Conservation (phyloP, 1,139 yeast species). For the Magnusiomyces suaveolens region DNA sequence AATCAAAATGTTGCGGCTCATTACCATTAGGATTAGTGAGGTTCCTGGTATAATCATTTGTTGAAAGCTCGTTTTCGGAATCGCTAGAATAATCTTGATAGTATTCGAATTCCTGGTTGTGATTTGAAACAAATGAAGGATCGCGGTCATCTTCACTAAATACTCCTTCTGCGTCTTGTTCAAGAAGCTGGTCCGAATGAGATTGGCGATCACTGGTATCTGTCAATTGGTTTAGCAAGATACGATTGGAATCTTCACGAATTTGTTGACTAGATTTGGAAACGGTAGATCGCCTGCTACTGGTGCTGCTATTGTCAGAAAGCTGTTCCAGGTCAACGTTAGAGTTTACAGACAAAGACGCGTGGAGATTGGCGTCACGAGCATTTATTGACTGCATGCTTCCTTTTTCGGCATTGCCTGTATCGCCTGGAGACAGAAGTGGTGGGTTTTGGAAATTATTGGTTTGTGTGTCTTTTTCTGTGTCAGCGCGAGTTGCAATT, state of each 20-base stretch:
- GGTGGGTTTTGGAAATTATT: background rate
- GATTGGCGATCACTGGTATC: background rate
- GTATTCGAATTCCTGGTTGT: background rate
- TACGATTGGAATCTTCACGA: background rate
- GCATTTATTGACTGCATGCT: too few species aligned
- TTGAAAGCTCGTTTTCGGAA: too few species aligned
- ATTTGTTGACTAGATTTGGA: background rate
- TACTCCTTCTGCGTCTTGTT: background rate
- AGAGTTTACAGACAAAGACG: background rate
- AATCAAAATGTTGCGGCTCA: background rate
- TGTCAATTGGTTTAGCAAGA: background rate
- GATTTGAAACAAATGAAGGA: background rate
- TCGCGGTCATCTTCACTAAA: background rate
- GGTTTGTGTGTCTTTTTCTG: background rate
- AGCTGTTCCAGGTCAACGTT: too few species aligned
- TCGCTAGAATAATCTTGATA: background rate
- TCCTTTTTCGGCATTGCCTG: too few species aligned
- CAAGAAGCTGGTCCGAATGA: background rate
- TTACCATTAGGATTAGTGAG: background rate
- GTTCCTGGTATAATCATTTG: too few species aligned
- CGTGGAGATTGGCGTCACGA: background rate
- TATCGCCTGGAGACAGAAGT: too few species aligned
- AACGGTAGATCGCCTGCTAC: background rate
- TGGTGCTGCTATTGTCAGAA: background rate
- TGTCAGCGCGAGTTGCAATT: background rate